These are phyloP conservation scores for Exophiala sp. DNA, from an alignment of 2,329 filamentous ascomycete species.

Conservation along the genomic window DNA sequence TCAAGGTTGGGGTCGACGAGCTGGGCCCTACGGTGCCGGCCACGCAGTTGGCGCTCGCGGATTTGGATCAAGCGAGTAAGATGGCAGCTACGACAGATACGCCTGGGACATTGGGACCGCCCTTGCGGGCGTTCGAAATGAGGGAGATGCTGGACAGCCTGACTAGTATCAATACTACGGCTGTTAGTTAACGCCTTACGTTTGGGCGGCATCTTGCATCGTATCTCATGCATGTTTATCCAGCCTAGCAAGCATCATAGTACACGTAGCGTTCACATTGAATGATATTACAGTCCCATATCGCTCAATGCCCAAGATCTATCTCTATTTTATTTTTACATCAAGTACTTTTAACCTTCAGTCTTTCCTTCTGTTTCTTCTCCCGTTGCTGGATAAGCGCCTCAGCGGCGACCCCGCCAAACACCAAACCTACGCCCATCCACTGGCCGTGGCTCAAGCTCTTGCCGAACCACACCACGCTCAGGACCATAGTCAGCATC, in stretches of 20 bases:
- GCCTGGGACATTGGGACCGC: neutral
- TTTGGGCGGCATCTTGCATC: neutral
- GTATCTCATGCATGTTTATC: neutral
- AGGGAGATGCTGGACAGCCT: neutral
- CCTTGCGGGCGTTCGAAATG: neutral
- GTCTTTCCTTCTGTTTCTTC: conserved; percentile 75
- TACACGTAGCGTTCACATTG: neutral
- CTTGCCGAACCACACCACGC: conserved; percentile 92
- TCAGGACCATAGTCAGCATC: conserved; percentile 98
- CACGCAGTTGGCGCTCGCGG: conserved; percentile 10
- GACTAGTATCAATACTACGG: neutral
- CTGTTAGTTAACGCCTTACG: neutral
- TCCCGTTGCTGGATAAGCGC: conserved; percentile 75
- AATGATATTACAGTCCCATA: neutral
- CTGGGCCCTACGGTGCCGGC: conserved; percentile 8
- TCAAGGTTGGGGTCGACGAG: conserved; percentile 9
- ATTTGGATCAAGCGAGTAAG: conserved; percentile 5
- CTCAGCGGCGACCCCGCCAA: conserved; percentile 92
- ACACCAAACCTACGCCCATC: conserved; percentile 87
- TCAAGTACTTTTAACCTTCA: conserved; percentile 21
- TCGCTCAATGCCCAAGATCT: neutral
- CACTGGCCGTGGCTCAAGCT: conserved; percentile 83
- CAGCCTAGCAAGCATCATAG: neutral
- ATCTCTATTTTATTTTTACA: neutral
- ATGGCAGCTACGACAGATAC: neutral